phyloP scores from a whole-genome alignment of 305 asterid species.

The Rubia balearica region DNA sequence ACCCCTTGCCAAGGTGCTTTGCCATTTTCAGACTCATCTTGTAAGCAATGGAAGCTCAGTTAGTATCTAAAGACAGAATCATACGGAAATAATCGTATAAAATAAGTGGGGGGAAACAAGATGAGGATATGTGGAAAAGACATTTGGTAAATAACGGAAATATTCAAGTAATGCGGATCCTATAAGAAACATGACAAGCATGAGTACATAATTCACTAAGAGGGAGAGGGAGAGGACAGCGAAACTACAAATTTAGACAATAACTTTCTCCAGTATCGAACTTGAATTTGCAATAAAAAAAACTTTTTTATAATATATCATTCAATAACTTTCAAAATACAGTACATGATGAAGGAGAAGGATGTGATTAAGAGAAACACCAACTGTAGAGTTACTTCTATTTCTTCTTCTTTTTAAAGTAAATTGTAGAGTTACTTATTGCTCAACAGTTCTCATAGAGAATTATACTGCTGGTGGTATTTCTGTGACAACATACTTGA shows the following conservation, averaged over 20 bases:
- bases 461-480: not conserved
- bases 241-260: not conserved
- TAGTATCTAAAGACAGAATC: not conserved
- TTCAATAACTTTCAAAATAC: too few relatives aligned
- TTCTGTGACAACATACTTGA: not conserved
- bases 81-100: not conserved
- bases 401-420: too few relatives aligned
- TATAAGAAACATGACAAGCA: not conserved
- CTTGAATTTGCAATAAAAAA: not conserved
- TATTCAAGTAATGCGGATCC: not conserved
- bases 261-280: not conserved
- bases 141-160: not conserved
- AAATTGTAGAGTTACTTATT: not conserved
- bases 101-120: not conserved
- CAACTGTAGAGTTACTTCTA: not conserved
- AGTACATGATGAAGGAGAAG: not conserved
- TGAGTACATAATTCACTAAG: not conserved
- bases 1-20: constrained; percentile 98
- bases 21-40: constrained; percentile 85
- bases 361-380: not conserved
- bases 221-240: not conserved
- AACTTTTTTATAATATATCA: too few relatives aligned
- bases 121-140: not conserved
- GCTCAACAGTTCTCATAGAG: not conserved
- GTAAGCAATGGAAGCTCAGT: constrained; percentile 19